A percentile compares a stretch with the other conserved stretches of the same genome.
Evolutionary conservation across 1,284 basidiomycete genomes (phyloP).

Genomic region (Cystobasidium sp.): DNA sequence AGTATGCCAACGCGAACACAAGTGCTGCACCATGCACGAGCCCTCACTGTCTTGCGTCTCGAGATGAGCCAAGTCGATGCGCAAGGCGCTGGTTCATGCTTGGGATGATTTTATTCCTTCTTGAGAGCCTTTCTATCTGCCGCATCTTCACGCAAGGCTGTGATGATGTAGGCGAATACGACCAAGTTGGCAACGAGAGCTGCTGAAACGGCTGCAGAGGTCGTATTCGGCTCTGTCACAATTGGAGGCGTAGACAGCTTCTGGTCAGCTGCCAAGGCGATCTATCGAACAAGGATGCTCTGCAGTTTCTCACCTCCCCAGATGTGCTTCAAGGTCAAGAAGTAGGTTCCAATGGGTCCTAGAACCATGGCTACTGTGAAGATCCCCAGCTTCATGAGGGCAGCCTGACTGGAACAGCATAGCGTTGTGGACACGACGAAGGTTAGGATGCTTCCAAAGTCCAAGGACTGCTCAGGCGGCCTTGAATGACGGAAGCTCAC

Average conservation of each 20-base stretch:
- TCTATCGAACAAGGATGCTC: too few relatives aligned
- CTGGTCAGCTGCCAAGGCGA: background rate
- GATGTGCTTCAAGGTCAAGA: conserved; percentile 40
- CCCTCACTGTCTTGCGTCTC: too few relatives aligned
- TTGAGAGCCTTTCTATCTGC: conserved; percentile 19
- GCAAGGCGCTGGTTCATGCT: background rate
- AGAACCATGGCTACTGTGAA: conserved; percentile 39
- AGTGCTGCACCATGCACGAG: too few relatives aligned
- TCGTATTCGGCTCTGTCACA: conserved; percentile 21
- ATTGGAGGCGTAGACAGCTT: background rate
- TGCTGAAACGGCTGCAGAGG: conserved; percentile 42
- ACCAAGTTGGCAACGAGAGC: conserved; percentile 41
- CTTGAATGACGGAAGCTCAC: background rate
- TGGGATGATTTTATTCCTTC: conserved; percentile 11
- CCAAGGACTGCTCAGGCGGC: background rate
- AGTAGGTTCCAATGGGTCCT: conserved; percentile 40
- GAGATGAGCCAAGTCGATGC: too few relatives aligned
- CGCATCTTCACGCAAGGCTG: conserved; percentile 30
- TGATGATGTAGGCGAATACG: conserved; percentile 42
- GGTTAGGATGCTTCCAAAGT: background rate
- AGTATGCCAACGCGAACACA: too few relatives aligned
- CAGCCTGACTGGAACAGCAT: conserved; percentile 18
- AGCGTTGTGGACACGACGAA: background rate
- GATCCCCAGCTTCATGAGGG: conserved; percentile 41
- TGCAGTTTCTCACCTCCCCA: conserved; percentile 32